Conservation (phyloP, 169 alveolate genomes). For the Condylostoma magnum region DNA sequence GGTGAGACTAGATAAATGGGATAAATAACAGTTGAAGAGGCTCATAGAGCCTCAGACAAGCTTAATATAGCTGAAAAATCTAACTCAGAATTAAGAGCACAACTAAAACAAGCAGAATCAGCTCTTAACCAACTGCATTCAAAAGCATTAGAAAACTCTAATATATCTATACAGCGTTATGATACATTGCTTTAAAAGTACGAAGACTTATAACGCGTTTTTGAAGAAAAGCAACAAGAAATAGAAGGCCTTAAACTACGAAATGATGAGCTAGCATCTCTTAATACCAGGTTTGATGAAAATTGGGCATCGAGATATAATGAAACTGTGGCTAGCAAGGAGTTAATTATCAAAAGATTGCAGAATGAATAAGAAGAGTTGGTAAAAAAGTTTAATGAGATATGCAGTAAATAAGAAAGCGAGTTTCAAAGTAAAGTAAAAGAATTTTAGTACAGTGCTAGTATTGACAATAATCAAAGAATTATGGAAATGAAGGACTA, state of each 20-base stretch:
- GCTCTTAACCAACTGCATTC: slow-evolving; percentile 12
- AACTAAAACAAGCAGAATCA: neutral
- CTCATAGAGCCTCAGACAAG: slow-evolving; percentile 10
- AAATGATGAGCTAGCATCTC: slow-evolving; percentile 15
- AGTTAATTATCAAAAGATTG: neutral
- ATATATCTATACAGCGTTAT: slow-evolving; percentile 23
- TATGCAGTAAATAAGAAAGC: neutral
- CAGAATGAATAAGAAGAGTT: neutral
- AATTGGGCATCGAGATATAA: slow-evolving; percentile 19
- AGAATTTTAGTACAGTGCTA: neutral
- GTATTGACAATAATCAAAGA: neutral
- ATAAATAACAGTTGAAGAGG: neutral
- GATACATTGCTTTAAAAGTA: slow-evolving; percentile 12
- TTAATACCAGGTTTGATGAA: slow-evolving; percentile 38
- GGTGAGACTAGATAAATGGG: neutral
- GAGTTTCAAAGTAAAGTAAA: neutral
- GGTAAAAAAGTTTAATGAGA: neutral
- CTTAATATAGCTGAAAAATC: slow-evolving; percentile 11
- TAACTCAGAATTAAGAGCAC: neutral
- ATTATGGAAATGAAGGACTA: neutral
- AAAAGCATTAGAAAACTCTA: neutral
- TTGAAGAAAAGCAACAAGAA: slow-evolving; percentile 21
- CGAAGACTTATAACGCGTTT: neutral
- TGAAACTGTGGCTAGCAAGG: neutral
- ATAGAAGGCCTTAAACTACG: neutral